A percentile compares a stretch with the other conserved stretches of the same genome.
phyloP scores from a whole-genome alignment of 1,284 basidiomycete genomes.

The Tremellales sp. region DNA sequence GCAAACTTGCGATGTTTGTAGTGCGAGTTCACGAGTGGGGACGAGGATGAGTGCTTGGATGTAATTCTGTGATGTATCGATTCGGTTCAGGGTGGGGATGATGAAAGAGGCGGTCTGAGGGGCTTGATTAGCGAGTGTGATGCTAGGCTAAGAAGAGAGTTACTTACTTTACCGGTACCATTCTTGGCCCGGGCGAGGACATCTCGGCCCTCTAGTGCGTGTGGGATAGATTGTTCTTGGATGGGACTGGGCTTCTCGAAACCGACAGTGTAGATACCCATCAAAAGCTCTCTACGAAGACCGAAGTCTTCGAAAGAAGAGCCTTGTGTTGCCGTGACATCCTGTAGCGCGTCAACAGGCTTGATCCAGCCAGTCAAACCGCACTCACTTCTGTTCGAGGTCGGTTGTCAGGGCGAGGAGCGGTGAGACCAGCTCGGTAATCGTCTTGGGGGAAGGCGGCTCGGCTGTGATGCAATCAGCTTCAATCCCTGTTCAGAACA shows the following conservation, averaged over 20 bases:
- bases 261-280: constrained; percentile 94
- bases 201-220: constrained; percentile 81
- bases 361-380: background rate
- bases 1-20: constrained; percentile 96
- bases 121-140: background rate
- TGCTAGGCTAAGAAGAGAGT: too few species aligned
- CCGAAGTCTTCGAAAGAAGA: constrained; percentile 86
- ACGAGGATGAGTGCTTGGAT: constrained; percentile 94
- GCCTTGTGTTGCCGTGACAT: constrained; percentile 87
- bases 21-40: constrained; percentile 88
- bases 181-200: constrained; percentile 68
- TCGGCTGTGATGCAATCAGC: constrained; percentile 4
- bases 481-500: background rate
- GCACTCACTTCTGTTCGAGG: constrained; percentile 74
- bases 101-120: constrained; percentile 93
- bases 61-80: constrained; percentile 80
- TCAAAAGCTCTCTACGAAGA: constrained; percentile 72
- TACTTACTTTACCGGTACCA: constrained; percentile 46
- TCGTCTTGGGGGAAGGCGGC: constrained; percentile 18
- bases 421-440: constrained; percentile 56
- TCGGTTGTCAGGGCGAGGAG: constrained; percentile 83
- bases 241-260: constrained; percentile 97
- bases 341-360: constrained; percentile 47
- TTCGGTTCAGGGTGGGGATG: constrained; percentile 90
- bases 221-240: constrained; percentile 94